Conservation (phyloP, 2,329 filamentous ascomycete genomes). For the Juglanconis juglandina region DNA sequence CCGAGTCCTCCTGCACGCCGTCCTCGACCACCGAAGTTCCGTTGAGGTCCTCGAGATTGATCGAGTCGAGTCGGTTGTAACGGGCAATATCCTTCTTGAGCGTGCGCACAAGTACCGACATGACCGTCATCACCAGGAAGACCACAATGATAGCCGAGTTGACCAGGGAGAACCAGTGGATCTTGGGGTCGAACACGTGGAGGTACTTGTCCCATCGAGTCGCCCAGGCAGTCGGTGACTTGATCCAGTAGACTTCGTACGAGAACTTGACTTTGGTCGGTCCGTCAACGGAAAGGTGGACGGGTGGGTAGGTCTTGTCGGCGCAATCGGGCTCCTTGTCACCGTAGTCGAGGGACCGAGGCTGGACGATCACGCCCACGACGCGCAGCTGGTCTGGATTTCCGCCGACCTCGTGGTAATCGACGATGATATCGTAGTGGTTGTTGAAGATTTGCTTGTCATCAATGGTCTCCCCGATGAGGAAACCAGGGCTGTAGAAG, state of each 20-base stretch:
- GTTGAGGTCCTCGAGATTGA: constrained; percentile 84
- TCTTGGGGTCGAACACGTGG: constrained; percentile 94
- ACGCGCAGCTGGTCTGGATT: constrained; percentile 72
- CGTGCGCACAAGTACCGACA: constrained; percentile 84
- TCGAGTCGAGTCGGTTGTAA: constrained; percentile 91
- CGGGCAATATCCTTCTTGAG: constrained; percentile 92
- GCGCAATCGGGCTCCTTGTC: constrained; percentile 62
- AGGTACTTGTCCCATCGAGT: constrained; percentile 99
- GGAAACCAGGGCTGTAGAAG: constrained; percentile 90
- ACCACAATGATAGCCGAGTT: constrained; percentile 94
- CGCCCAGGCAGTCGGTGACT: constrained; percentile 84
- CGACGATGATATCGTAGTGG: constrained; percentile 90
- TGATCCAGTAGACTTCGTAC: constrained; percentile 87
- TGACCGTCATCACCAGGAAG: constrained; percentile 85
- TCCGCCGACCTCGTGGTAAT: constrained; percentile 78
- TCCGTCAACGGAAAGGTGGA: constrained; percentile 60
- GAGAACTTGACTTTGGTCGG: constrained; percentile 74
- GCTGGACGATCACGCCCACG: constrained; percentile 86
- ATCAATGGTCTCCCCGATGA: constrained; percentile 61
- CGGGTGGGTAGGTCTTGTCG: constrained; percentile 43
- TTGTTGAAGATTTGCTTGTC: constrained; percentile 73
- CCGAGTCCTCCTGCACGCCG: constrained; percentile 93
- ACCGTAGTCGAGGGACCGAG: constrained; percentile 65
- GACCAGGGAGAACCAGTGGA: constrained; percentile 98
- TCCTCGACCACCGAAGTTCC: constrained; percentile 79